phyloP scores from a whole-genome alignment of 2,329 filamentous ascomycete species.

The Niveomyces coronatus region DNA sequence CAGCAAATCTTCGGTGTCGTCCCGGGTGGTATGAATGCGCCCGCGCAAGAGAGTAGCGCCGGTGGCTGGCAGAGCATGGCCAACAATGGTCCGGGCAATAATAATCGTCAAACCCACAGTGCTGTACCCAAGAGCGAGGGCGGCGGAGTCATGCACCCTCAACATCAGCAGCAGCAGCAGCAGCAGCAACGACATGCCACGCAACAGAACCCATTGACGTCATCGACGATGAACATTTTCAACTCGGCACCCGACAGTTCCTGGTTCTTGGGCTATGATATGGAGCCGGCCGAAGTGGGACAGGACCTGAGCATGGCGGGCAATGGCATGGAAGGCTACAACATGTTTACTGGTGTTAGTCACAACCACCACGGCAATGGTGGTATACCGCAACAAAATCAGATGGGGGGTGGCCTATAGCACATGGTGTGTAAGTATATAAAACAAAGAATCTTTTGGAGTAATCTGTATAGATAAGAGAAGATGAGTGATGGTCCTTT shows the following conservation, averaged over 20 bases:
- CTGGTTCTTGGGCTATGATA: slow-evolving; percentile 91
- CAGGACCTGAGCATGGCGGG: slow-evolving; percentile 36
- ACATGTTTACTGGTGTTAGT: slow-evolving; percentile 31
- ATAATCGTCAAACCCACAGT: slow-evolving; percentile 13
- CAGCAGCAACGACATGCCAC: neutral
- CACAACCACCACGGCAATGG: slow-evolving; percentile 5
- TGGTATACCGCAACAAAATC: slow-evolving; percentile 6
- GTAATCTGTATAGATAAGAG: too few species aligned
- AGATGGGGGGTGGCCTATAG: slow-evolving; percentile 7
- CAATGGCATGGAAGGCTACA: slow-evolving; percentile 37
- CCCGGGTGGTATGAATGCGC: slow-evolving; percentile 26
- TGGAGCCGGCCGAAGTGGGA: slow-evolving; percentile 60
- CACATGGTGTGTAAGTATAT: slow-evolving; percentile 9
- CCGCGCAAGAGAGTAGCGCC: slow-evolving; percentile 21
- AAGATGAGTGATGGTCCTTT: too few species aligned
- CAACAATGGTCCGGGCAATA: slow-evolving; percentile 18
- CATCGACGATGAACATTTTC: slow-evolving; percentile 14
- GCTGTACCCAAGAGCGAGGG: neutral
- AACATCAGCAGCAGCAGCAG: neutral
- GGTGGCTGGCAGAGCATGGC: slow-evolving; percentile 33
- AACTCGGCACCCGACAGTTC: slow-evolving; percentile 46
- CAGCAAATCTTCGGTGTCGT: slow-evolving; percentile 59
- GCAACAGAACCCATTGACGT: slow-evolving; percentile 6
- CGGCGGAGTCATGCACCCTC: neutral
- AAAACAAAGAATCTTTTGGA: too few species aligned